phyloP scores from a whole-genome alignment of 495 filamentous ascomycete genomes.

The Penicillium riverlandense region DNA sequence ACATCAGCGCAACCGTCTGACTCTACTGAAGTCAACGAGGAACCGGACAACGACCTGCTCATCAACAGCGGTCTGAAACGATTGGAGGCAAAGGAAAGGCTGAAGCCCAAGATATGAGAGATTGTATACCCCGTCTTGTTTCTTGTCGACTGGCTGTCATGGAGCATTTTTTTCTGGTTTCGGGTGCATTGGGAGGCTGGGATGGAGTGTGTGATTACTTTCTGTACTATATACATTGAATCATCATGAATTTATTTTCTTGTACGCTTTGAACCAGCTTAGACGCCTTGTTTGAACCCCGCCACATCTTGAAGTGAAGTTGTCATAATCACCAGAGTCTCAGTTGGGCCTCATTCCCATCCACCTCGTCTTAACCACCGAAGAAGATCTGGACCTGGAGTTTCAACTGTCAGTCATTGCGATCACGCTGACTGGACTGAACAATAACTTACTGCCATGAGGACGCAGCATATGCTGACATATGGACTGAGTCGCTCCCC shows the following conservation, averaged over 20 bases:
- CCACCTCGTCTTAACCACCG: constrained; percentile 18
- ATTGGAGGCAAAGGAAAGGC: constrained; percentile 19
- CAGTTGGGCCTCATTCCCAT: not conserved
- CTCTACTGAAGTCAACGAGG: constrained; percentile 5
- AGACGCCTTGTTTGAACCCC: too few relatives aligned
- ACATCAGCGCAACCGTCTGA: not conserved
- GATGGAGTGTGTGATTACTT: constrained; percentile 8
- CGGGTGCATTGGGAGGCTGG: too few relatives aligned
- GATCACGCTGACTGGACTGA: too few relatives aligned
- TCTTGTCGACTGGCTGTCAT: too few relatives aligned
- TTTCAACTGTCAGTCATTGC: not conserved
- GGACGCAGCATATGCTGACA: constrained; percentile 85
- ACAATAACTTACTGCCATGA: constrained; percentile 73
- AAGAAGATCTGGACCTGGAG: constrained; percentile 38
- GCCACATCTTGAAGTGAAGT: too few relatives aligned
- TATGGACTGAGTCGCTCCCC: constrained; percentile 94
- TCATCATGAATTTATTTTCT: constrained; percentile 14
- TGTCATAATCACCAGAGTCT: too few relatives aligned
- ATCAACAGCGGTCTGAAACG: constrained; percentile 29
- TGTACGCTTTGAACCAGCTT: not conserved
- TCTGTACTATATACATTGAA: too few relatives aligned
- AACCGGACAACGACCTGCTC: constrained; percentile 14
- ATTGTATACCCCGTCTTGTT: constrained; percentile 15
- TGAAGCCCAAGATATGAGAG: constrained; percentile 18
- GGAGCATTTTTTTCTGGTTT: not conserved